These are phyloP conservation scores for Sedum album DNA, from an alignment of 164 flowering plant genomes.

Conservation along the genomic window DNA sequence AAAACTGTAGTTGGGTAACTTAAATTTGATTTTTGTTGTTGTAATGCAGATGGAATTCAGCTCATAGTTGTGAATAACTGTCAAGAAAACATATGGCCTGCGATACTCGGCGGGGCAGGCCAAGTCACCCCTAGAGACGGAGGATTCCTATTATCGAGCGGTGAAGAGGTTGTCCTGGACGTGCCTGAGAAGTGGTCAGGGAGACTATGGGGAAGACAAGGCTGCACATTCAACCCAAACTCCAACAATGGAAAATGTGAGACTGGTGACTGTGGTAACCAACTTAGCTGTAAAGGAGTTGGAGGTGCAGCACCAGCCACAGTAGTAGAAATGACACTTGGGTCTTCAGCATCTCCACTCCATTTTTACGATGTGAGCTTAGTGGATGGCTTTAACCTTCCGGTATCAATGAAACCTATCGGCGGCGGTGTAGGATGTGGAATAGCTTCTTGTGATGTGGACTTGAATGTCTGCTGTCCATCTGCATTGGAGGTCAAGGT, in stretches of 20 bases:
- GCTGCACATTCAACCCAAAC: constrained; percentile 31
- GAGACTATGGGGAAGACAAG: constrained; percentile 59
- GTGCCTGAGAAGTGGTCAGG: constrained; percentile 68
- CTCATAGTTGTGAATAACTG: constrained; percentile 59
- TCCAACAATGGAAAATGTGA: constrained; percentile 42
- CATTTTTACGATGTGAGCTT: constrained; percentile 68
- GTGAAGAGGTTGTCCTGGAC: constrained; percentile 39
- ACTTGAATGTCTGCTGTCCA: constrained; percentile 37
- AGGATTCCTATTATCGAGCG: constrained; percentile 57
- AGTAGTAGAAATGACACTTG: constrained; percentile 64
- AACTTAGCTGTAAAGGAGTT: constrained; percentile 37
- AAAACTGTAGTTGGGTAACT: not conserved
- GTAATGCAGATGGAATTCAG: constrained; percentile 52
- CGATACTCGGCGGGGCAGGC: constrained; percentile 70
- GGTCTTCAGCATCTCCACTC: constrained; percentile 42
- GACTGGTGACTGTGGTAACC: constrained; percentile 55
- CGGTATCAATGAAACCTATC: constrained; percentile 36
- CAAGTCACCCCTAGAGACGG: constrained; percentile 50
- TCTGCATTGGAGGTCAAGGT: constrained; percentile 34
- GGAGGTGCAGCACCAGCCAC: constrained; percentile 60
- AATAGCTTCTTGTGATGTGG: constrained; percentile 32
- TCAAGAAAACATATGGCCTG: constrained; percentile 55
- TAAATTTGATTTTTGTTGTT: not conserved
- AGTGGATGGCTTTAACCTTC: constrained; percentile 58
- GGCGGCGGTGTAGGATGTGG: constrained; percentile 43